phyloP scores from a whole-genome alignment of 2,329 filamentous ascomycete genomes.

The Cercospora canescens region DNA sequence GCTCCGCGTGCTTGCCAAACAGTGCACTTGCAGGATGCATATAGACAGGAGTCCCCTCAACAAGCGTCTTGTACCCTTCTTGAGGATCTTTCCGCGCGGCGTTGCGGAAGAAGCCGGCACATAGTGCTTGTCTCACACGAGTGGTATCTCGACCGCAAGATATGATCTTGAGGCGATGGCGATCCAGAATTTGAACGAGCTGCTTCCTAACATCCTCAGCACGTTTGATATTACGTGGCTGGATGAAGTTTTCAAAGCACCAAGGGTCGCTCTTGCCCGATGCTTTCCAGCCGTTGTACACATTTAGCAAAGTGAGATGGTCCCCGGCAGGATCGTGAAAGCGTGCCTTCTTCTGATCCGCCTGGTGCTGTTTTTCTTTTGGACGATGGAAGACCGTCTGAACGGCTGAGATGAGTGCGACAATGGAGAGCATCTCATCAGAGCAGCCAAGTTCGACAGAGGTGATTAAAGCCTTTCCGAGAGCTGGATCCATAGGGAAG shows the following conservation, averaged over 20 bases:
- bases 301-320: constrained; percentile 90
- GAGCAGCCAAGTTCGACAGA: constrained; percentile 86
- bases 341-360: constrained; percentile 95
- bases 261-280: constrained; percentile 80
- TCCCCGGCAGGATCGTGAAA: constrained; percentile 96
- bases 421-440: constrained; percentile 91
- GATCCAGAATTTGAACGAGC: constrained; percentile 88
- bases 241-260: constrained; percentile 98
- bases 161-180: constrained; percentile 78
- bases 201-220: constrained; percentile 92
- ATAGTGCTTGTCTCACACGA: constrained; percentile 84
- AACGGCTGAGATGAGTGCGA: constrained; percentile 83
- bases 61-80: constrained; percentile 96
- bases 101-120: constrained; percentile 94
- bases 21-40: constrained; percentile 88
- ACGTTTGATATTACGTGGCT: constrained; percentile 82
- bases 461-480: constrained; percentile 87
- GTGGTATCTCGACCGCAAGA: constrained; percentile 87
- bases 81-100: constrained; percentile 91
- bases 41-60: constrained; percentile 92
- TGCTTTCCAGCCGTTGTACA: constrained; percentile 96
- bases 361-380: constrained; percentile 94
- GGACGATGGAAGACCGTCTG: constrained; percentile 90
- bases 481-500: constrained; percentile 93
- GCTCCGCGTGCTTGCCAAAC: constrained; percentile 94